Percentiles rank a stretch among this genome's conserved stretches.
phyloP scores from a whole-genome alignment of 352 stramenopile genomes.

The Plasmopara muralis region DNA sequence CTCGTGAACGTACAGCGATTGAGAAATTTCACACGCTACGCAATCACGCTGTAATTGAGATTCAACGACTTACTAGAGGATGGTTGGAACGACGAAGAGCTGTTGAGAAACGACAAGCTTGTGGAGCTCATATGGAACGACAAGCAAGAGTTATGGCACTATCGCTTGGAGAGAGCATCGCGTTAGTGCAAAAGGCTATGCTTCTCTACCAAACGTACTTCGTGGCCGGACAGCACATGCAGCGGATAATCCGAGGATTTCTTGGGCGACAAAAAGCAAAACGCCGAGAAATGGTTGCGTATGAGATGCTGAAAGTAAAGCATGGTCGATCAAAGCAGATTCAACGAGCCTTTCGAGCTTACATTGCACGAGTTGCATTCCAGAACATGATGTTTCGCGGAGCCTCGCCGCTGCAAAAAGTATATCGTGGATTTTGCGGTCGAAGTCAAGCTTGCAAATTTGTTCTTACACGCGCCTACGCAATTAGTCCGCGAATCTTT shows the following conservation, averaged over 20 bases:
- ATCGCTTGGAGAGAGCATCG: conserved; percentile 14
- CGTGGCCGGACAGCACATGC: conserved; percentile 28
- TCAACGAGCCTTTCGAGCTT: conserved; percentile 45
- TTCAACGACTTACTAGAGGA: conserved; percentile 37
- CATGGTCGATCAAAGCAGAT: conserved; percentile 30
- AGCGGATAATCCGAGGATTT: conserved; percentile 34
- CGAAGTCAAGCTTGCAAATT: conserved; percentile 26
- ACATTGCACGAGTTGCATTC: conserved; percentile 43
- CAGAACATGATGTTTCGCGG: conserved; percentile 28
- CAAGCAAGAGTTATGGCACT: conserved; percentile 11
- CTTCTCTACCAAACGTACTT: conserved; percentile 6
- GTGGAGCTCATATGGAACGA: conserved; percentile 12
- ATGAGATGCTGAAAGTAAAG: conserved; percentile 18
- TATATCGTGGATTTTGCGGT: conserved; percentile 44
- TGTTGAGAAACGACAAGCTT: conserved; percentile 11
- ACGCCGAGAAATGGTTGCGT: conserved; percentile 13
- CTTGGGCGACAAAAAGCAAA: conserved; percentile 28
- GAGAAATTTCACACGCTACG: conserved; percentile 27
- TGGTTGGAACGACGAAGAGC: conserved; percentile 32
- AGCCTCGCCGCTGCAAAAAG: conserved; percentile 41
- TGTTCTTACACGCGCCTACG: conserved; percentile 42
- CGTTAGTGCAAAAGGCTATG: conserved; percentile 15
- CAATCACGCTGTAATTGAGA: conserved; percentile 26
- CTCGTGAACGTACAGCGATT: conserved; percentile 28
- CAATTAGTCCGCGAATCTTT: conserved; percentile 33